Evolutionary conservation across 2,329 filamentous ascomycete species (phyloP).

Genomic region (Colletotrichum gigasporum): DNA sequence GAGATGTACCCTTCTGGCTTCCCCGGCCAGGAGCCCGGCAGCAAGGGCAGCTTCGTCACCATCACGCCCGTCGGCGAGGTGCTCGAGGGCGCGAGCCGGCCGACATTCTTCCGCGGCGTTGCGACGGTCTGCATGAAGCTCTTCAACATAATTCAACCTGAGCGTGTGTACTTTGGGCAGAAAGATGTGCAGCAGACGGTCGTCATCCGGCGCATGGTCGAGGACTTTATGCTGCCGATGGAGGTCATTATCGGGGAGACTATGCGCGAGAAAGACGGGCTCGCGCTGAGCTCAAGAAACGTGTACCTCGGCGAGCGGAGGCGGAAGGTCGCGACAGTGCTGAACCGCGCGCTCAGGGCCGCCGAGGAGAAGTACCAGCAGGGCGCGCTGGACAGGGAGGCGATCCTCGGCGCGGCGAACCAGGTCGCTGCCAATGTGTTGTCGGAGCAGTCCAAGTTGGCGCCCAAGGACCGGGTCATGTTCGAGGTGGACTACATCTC

Average conservation of each 20-base stretch:
- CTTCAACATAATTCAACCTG: constrained; percentile 63
- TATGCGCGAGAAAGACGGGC: constrained; percentile 78
- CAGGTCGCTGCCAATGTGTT: constrained; percentile 64
- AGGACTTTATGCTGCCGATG: constrained; percentile 84
- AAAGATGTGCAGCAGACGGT: constrained; percentile 98
- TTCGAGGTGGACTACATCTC: constrained; percentile 95
- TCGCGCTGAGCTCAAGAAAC: constrained; percentile 93
- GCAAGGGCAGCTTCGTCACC: constrained; percentile 87
- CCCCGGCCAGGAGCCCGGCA: constrained; percentile 76
- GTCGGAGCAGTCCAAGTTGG: constrained; percentile 69
- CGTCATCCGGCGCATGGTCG: constrained; percentile 85
- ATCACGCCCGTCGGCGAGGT: constrained; percentile 85
- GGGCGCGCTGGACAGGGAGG: constrained; percentile 63
- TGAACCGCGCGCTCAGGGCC: constrained; percentile 74
- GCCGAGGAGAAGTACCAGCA: constrained; percentile 73
- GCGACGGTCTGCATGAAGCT: constrained; percentile 94
- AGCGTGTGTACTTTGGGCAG: constrained; percentile 90
- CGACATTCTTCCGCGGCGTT: constrained; percentile 96
- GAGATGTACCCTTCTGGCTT: constrained; percentile 90
- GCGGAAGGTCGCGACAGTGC: constrained; percentile 75
- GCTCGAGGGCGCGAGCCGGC: constrained; percentile 85
- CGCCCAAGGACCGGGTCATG: constrained; percentile 68
- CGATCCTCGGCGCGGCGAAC: constrained; percentile 78
- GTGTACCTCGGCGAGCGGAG: constrained; percentile 86
- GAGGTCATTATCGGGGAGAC: constrained; percentile 80